Base-by-base conservation (phyloP, 352 stramenopile species). In the Phytophthora tubulina region DNA sequence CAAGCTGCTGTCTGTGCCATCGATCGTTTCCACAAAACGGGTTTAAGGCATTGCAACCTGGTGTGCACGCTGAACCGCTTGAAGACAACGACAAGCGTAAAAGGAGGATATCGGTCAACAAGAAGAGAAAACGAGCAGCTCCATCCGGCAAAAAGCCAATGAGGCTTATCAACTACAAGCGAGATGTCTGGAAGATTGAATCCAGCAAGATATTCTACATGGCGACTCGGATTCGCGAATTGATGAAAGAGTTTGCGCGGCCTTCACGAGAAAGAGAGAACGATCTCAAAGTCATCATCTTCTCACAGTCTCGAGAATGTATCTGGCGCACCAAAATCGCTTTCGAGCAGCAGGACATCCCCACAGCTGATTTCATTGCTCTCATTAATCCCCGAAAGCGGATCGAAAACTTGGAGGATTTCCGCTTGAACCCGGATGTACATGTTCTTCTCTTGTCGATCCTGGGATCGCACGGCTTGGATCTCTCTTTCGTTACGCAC, bases 401-500 rank as follows among this genome's bases (percentile, higher is more conserved):
- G 21, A 88, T 84, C 59, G 35, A 81, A 30, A 60, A 83, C 17
- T 70, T 95, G 13, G 53, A 74, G 6, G 55, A 54, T 21, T 95
- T 95, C 50, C 71, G 71, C 30, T 63, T 76, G 10, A 67, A 91
- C 66, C 66, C 76, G 51, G 69, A 85, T 51, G 69, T 89, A 21
- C 95, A 97, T 41, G 89, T 98, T 8, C 88, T 99, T 46, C 79
- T 99, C 6, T 72, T 99, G 30, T 93, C 84, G 0, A 97, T 97
- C 36, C 85, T 99, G 55, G 97, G 97, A 2, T 96, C 88, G 15
- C 90, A 98, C 55, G 97, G 97, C 15, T 86, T 99, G 39, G 96
- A 99, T 65, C 76, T 99, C 9, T 98, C 91, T 53, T 99, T 99
- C 76, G 94, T 99, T n/a, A 99, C 97, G 31, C 96, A 99, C 74